Evolutionary conservation across 768 basidiomycete species (phyloP), one percentile per base, ranked within the genome.

Genomic region (Cyclocybe aegerita): DNA sequence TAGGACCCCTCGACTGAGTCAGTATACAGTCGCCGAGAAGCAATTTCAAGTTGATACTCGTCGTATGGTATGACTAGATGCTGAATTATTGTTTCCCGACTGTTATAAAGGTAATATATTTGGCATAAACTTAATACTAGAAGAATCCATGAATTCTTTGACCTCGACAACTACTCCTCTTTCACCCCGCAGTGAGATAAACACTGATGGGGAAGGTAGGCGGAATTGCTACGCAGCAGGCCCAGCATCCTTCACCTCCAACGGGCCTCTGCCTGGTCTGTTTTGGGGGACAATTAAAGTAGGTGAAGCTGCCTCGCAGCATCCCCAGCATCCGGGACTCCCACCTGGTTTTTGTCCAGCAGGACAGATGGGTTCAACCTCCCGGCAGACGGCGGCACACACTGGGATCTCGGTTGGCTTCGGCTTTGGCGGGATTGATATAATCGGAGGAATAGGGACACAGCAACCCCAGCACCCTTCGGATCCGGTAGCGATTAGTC

Each of bases 391-490:
- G 0, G n/a, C n/a, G 10, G 17, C 9, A 14, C 46, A 38, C 8
- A 12, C 3, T 7, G 30, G 36, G n/a, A 12, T 17, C 15, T 37
- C 29, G n/a, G 35, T 17, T 9, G 15, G 7, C 12, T 8, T 43
- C n/a, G n/a, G 30, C 7, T 16, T 16, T 9, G 29, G 15, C 3
- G 12, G 7, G 30, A 7, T 31, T 29, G 7, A 8, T 30, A 16
- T 8, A 2, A 45, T 34, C 1, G 10, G 31, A 11, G 36, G 37
- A 31, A 43, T 37, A 38, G 52, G 47, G 11, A 43, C 39, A 40
- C 54, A 55, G 32, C 54, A 56, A 33, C 54, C 50, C 54, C 50
- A 52, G 45, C 51, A 56, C 8, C 55, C 51, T 32, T 56, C 55
- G 9, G n/a, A 4, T 11, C 47, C 55, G 5, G 29, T 12, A 1